Percentiles rank a stretch among this genome's conserved stretches.
phyloP scores from a whole-genome alignment of 1,284 basidiomycete species.

The Lentinula novae-zelandiae region DNA sequence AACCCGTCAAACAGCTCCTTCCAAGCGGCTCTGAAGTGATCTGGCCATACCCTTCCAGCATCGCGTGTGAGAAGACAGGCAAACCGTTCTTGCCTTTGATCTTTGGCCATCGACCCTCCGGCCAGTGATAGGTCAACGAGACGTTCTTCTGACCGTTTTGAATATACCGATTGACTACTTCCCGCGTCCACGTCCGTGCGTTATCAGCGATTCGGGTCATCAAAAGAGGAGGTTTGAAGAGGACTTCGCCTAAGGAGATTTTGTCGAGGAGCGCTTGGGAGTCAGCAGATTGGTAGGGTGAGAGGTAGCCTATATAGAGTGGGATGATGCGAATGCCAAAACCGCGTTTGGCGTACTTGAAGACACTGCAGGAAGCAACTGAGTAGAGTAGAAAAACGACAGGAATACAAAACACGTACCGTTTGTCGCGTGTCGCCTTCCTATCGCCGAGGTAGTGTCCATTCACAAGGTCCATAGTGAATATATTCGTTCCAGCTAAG shows the following conservation, averaged over 20 bases:
- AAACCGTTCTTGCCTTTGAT: neutral
- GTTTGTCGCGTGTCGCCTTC: slow-evolving; percentile 7
- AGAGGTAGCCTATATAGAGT: slow-evolving; percentile 14
- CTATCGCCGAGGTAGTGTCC: slow-evolving; percentile 9
- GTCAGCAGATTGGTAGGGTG: slow-evolving; percentile 5
- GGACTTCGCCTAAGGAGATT: slow-evolving; percentile 7
- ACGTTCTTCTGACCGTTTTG: slow-evolving; percentile 5
- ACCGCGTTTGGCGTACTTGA: slow-evolving; percentile 20
- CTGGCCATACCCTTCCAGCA: slow-evolving; percentile 15
- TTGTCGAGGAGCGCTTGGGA: neutral
- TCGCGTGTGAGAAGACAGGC: slow-evolving; percentile 10
- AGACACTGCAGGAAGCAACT: slow-evolving; percentile 9
- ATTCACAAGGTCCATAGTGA: slow-evolving; percentile 8
- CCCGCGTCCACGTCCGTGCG: slow-evolving; percentile 13
- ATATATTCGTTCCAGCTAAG: slow-evolving; percentile 3
- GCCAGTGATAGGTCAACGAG: slow-evolving; percentile 13
- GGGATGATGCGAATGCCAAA: slow-evolving; percentile 19
- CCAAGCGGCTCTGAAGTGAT: slow-evolving; percentile 12
- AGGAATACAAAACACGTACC: neutral
- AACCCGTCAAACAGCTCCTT: slow-evolving; percentile 16
- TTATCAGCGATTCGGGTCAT: slow-evolving; percentile 7
- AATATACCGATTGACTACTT: slow-evolving; percentile 11
- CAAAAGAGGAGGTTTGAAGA: slow-evolving; percentile 7
- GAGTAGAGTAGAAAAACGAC: neutral
- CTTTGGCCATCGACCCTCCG: slow-evolving; percentile 1